These are phyloP conservation scores for Eimeria praecox DNA, from an alignment of 169 alveolate genomes.

Conservation along the genomic window DNA sequence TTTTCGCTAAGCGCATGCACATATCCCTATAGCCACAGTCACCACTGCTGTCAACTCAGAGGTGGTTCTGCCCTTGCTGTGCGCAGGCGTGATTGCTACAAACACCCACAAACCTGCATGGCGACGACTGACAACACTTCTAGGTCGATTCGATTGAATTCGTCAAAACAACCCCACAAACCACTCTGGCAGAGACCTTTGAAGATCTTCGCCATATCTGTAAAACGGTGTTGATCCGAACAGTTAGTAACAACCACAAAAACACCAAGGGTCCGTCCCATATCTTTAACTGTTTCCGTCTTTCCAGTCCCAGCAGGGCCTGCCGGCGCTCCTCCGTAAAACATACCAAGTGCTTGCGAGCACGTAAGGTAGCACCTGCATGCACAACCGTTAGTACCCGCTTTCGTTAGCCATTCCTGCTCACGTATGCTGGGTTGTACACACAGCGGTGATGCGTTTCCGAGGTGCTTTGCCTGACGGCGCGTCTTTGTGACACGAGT, in stretches of 20 bases:
- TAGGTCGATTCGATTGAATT: constrained; percentile 96
- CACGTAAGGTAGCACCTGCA: constrained; percentile 81
- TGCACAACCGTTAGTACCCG: not conserved
- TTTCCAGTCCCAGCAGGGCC: constrained; percentile 99
- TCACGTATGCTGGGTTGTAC: not conserved
- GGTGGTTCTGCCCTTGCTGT: not conserved
- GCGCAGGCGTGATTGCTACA: not conserved
- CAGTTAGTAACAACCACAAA: constrained; percentile 98
- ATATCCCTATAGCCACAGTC: not conserved
- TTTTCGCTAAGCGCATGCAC: not conserved
- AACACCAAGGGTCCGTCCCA: constrained; percentile 97
- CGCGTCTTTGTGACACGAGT: not conserved
- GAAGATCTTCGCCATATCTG: constrained; percentile 98
- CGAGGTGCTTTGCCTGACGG: not conserved
- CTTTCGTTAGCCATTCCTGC: not conserved
- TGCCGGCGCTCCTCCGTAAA: constrained; percentile 98
- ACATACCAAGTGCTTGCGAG: constrained; percentile 96
- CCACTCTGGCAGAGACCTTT: constrained; percentile 95
- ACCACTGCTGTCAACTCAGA: not conserved
- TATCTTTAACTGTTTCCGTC: constrained; percentile 97
- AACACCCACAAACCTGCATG: constrained; percentile 88
- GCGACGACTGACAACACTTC: constrained; percentile 97
- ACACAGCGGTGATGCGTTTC: not conserved
- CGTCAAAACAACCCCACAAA: constrained; percentile 97
- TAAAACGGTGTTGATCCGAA: constrained; percentile 96